These are phyloP conservation scores for Rutstroemia sp. DNA, from an alignment of 2,329 filamentous ascomycete genomes.

Conservation along the genomic window DNA sequence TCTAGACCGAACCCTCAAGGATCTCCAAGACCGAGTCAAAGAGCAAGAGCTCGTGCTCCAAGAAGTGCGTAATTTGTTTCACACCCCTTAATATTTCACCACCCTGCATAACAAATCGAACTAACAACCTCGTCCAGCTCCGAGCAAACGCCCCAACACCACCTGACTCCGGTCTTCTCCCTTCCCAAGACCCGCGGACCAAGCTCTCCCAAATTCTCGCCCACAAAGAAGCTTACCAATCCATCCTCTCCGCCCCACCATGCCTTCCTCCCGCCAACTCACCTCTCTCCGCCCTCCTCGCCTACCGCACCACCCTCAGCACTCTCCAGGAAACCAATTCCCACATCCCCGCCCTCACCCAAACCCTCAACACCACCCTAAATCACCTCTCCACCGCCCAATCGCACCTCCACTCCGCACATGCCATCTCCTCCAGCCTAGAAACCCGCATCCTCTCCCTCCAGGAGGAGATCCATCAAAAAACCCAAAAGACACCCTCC, in stretches of 20 bases:
- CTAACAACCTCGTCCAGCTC: constrained; percentile 17
- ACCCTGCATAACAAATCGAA: background rate
- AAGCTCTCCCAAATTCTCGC: constrained; percentile 39
- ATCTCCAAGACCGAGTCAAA: constrained; percentile 52
- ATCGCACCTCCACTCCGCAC: constrained; percentile 36
- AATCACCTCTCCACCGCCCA: background rate
- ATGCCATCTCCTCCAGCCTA: constrained; percentile 45
- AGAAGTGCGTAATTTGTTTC: constrained; percentile 31
- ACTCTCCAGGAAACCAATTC: constrained; percentile 62
- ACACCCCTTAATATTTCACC: background rate
- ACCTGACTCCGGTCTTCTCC: constrained; percentile 23
- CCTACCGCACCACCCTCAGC: constrained; percentile 62
- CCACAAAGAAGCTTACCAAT: constrained; percentile 59
- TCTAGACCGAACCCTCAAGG: constrained; percentile 59
- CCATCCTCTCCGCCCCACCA: constrained; percentile 52
- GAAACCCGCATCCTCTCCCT: constrained; percentile 52
- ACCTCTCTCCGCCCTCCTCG: constrained; percentile 62
- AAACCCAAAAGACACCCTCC: constrained; percentile 1
- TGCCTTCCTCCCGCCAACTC: constrained; percentile 61
- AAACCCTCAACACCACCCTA: constrained; percentile 11
- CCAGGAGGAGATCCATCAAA: constrained; percentile 25
- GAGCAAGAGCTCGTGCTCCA: constrained; percentile 45
- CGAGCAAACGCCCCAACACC: constrained; percentile 18
- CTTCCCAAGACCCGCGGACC: constrained; percentile 23
- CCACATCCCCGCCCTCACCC: constrained; percentile 42